phyloP scores from a whole-genome alignment of 2,329 filamentous ascomycete genomes.

The Fusarium penzigii region DNA sequence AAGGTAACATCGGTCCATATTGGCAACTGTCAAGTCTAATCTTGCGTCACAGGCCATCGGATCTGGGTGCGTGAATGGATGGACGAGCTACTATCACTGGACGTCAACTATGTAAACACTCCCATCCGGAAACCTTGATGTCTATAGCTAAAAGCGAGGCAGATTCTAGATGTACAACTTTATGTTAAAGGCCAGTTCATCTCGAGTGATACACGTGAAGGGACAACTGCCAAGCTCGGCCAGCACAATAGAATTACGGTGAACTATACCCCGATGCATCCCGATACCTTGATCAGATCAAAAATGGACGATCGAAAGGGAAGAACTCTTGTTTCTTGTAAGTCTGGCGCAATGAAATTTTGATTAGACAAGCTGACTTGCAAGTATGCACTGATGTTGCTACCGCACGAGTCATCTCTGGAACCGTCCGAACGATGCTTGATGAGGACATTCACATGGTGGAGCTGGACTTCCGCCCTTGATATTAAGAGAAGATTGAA shows the following conservation, averaged over 20 bases:
- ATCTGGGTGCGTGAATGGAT: slow-evolving; percentile 9
- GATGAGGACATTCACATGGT: slow-evolving; percentile 8
- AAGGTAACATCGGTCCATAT: slow-evolving; percentile 1
- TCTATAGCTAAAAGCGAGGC: background rate
- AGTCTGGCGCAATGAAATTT: background rate
- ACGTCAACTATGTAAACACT: slow-evolving; percentile 2
- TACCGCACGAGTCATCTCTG: slow-evolving; percentile 1
- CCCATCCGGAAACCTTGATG: background rate
- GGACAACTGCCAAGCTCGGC: slow-evolving; percentile 2
- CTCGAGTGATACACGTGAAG: slow-evolving; percentile 2
- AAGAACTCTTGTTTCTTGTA: slow-evolving; percentile 4
- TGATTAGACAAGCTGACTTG: slow-evolving; percentile 1
- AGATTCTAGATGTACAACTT: slow-evolving; percentile 3
- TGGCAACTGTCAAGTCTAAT: background rate
- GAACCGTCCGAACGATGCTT: slow-evolving; percentile 1
- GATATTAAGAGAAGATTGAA: background rate
- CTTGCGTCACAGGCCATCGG: slow-evolving; percentile 2
- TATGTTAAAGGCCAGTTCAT: slow-evolving; percentile 5
- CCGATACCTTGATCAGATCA: background rate
- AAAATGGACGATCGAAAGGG: slow-evolving; percentile 1
- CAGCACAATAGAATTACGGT: slow-evolving; percentile 5
- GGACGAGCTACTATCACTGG: slow-evolving; percentile 6
- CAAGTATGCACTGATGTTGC: slow-evolving; percentile 4
- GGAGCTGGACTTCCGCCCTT: slow-evolving; percentile 6
- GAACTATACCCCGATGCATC: slow-evolving; percentile 5